Evolutionary conservation across 139 green algal species (phyloP).

Genomic region (Yamagishiella unicocca): DNA sequence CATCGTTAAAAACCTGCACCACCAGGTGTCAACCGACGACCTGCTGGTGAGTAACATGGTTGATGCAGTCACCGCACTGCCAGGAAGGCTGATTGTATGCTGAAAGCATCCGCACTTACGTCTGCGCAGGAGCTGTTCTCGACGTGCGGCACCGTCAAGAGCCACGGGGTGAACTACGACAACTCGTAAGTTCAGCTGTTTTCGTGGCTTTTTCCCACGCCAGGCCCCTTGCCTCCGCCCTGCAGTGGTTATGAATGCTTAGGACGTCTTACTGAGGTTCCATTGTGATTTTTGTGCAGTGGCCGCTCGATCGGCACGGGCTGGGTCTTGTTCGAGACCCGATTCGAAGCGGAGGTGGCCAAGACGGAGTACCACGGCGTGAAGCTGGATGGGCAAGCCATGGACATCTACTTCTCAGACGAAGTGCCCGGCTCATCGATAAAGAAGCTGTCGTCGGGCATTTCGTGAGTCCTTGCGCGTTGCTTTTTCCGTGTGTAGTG

Average conservation of each 20-base stretch:
- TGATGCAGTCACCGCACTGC: no score
- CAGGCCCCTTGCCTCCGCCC: no score
- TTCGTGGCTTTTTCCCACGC: neutral
- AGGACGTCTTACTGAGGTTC: no score
- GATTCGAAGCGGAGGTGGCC: neutral
- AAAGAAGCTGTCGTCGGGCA: constrained; percentile 12
- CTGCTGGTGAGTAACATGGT: constrained; percentile 40
- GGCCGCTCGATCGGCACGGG: constrained; percentile 30
- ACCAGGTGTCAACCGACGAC: constrained; percentile 22
- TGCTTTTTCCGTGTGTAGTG: no score
- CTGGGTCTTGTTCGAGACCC: constrained; percentile 16
- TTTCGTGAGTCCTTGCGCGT: constrained; percentile 8
- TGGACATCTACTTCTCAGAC: constrained; percentile 19
- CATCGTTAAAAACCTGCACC: constrained; percentile 37
- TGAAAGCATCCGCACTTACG: no score
- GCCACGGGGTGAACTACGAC: constrained; percentile 19
- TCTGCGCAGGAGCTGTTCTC: constrained; percentile 40
- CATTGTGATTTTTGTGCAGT: no score
- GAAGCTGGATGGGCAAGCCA: constrained; percentile 23
- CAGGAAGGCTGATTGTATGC: no score
- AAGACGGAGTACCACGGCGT: constrained; percentile 35
- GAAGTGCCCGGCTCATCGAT: neutral
- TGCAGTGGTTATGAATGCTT: no score
- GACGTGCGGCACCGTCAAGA: constrained; percentile 25
- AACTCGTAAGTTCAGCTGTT: constrained; percentile 18